Evolutionary conservation across 768 basidiomycete species (phyloP), one percentile per base, ranked within the genome.

Genomic region (Leccinellum luteum): DNA sequence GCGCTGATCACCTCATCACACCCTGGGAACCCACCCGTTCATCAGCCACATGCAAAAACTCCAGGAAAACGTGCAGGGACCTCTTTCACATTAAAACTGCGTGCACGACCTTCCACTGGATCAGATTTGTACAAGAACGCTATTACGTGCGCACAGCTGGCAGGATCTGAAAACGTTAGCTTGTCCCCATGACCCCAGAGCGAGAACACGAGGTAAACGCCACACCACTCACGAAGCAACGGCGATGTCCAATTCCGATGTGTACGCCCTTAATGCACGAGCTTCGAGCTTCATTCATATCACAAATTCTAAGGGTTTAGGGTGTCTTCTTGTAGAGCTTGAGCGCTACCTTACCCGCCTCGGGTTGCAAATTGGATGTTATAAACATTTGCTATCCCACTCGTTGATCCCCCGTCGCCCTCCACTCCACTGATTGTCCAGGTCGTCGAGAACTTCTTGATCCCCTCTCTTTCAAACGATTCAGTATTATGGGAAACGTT

Each of bases 401-500:
- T 14, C 5, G 5, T 17, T 31, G 17, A 17, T 8, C 35, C 35
- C 21, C 32, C 35, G 3, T 7, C 28, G 8, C n/a, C 10, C 14
- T n/a, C 45, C 17, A 14, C 6, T 14, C 21, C 19, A n/a, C n/a
- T n/a, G n/a, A n/a, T n/a, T n/a, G n/a, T n/a, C n/a, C n/a, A n/a
- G n/a, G 13, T 31, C 23, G 8, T 19, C 4, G 17, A 50, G 6
- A 12, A 3, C 17, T 19, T 44, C 13, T 34, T 17, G 6, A 17
- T 15, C 19, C 25, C 9, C 21, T 13, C 14, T 34, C 15, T 10
- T 17, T n/a, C 23, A 52, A 5, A 2, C n/a, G n/a, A 19, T 17
- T 49, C 10, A 12, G 28, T n/a, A 23, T 35, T 14, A 62, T 62
- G 61, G 60, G 61, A 0, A 43, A 45, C 23, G 55, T 53, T 2